A percentile compares a stretch with the other conserved stretches of the same genome.
These are phyloP conservation scores for Aspergillus wentii DNA, from an alignment of 495 filamentous ascomycete genomes.

Conservation along the genomic window DNA sequence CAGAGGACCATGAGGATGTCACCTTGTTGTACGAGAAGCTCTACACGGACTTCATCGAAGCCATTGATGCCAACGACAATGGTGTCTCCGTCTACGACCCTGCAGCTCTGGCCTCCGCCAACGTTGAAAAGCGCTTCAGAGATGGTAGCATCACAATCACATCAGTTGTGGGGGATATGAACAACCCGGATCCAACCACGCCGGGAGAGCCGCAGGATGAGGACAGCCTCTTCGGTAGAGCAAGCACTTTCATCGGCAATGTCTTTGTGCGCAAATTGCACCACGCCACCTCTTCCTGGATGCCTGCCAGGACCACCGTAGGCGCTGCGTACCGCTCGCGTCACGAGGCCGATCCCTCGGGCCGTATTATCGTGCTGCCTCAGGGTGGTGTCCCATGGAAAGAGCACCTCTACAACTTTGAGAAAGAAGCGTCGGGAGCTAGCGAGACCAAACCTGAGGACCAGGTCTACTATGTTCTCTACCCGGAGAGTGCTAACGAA, in stretches of 20 bases:
- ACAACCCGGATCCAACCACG: conserved; percentile 47
- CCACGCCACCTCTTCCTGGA: conserved; percentile 56
- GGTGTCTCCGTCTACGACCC: conserved; percentile 79
- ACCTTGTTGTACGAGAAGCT: conserved; percentile 77
- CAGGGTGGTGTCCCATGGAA: conserved; percentile 82
- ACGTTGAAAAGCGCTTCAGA: conserved; percentile 72
- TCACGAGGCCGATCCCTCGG: conserved; percentile 59
- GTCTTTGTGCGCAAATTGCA: conserved; percentile 75
- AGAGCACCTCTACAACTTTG: conserved; percentile 88
- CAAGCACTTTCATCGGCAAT: conserved; percentile 76
- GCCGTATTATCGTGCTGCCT: conserved; percentile 75
- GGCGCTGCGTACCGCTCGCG: conserved; percentile 63
- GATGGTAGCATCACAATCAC: conserved; percentile 77
- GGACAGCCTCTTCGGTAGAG: conserved; percentile 71
- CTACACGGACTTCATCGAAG: conserved; percentile 91
- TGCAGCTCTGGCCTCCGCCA: conserved; percentile 54
- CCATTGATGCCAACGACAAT: conserved; percentile 96
- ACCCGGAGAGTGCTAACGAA: conserved; percentile 68
- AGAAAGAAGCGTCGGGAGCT: conserved; percentile 50
- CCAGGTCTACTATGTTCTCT: conserved; percentile 78
- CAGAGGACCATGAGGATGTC: conserved; percentile 60
- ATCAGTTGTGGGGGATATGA: conserved; percentile 78
- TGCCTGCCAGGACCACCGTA: conserved; percentile 80
- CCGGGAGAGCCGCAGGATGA: conserved; percentile 64
- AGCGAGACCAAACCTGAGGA: conserved; percentile 29